A percentile compares a stretch with the other conserved stretches of the same genome.
Evolutionary conservation across 352 stramenopile genomes (phyloP).

Genomic region (Globisporangium parvum): DNA sequence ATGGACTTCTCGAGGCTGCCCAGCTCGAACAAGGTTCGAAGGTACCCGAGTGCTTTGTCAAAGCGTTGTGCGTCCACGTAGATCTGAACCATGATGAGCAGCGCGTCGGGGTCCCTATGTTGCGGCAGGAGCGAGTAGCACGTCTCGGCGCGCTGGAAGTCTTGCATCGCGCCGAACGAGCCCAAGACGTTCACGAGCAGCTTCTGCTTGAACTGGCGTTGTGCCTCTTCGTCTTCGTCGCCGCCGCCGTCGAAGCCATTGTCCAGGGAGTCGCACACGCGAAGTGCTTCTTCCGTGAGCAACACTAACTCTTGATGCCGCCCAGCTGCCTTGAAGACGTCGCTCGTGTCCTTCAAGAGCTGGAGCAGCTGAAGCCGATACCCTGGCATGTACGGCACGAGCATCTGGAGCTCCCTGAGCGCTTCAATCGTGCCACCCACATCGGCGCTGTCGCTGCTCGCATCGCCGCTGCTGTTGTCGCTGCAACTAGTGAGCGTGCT

Average conservation of each 20-base stretch:
- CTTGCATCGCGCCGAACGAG: slow-evolving; percentile 35
- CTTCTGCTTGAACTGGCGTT: slow-evolving; percentile 33
- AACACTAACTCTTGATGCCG: slow-evolving; percentile 31
- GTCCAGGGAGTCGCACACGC: slow-evolving; percentile 48
- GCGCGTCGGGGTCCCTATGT: slow-evolving; percentile 22
- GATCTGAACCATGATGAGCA: slow-evolving; percentile 55
- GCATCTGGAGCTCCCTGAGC: slow-evolving; percentile 67
- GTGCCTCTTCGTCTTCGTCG: slow-evolving; percentile 4
- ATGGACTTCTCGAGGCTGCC: slow-evolving; percentile 40
- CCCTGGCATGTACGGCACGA: slow-evolving; percentile 52
- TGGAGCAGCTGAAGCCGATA: slow-evolving; percentile 37
- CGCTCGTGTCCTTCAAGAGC: slow-evolving; percentile 41
- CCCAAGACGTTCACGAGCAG: slow-evolving; percentile 42
- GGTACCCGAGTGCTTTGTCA: slow-evolving; percentile 38
- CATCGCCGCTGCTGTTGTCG: background rate
- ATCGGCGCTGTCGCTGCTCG: background rate
- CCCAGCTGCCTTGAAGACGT: slow-evolving; percentile 32
- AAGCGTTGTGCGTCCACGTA: slow-evolving; percentile 37
- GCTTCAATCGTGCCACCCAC: slow-evolving; percentile 35
- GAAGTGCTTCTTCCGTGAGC: slow-evolving; percentile 57
- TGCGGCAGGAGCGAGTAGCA: slow-evolving; percentile 47
- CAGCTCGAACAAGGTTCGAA: slow-evolving; percentile 52
- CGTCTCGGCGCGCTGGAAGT: slow-evolving; percentile 53
- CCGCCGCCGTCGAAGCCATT: slow-evolving; percentile 22
- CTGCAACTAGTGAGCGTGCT: too few species aligned